Base-by-base conservation (phyloP, 2,329 filamentous ascomycete genomes). In the Rutstroemia sp. region DNA sequence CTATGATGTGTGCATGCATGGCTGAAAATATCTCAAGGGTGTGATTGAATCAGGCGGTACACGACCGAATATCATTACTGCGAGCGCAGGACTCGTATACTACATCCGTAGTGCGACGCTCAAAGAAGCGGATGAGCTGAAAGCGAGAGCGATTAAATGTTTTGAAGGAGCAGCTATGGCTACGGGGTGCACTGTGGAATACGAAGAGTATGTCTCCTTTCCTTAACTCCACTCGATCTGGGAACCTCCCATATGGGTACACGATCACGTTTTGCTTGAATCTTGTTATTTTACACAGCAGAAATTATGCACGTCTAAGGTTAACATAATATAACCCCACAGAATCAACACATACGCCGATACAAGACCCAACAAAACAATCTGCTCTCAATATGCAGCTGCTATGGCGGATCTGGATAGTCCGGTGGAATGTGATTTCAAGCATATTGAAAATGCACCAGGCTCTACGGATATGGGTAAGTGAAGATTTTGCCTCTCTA, bases 21-120 rank as follows among this genome's bases (percentile, higher is more conserved):
- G 14, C 46, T 55, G 27, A 50, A 5, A 12, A n/a, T 12, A 4
- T 5, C 9, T 25, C 17, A n/a, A 55, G 53, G 53, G 53, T n/a
- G 25, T 55, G n/a, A 55, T 55, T 25, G 53, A 55, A 50, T 50
- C 53, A 19, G 71, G 69, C 0, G 73, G 72, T 0, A 69, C 69
- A 14, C 42, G 51, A 66, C 69, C 72, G 3, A 76, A 76, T 58
- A 65, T 76, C 10, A 76, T 76, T 34, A 55, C 61, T 5, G 56
- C 59, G 12, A 57, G 57, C 36, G 57, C 59, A 19, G 25, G 54
- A 16, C 25, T 62, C 16, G 58, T 60, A n/a, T 64, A 60, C 30
- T 58, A 61, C 23, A 56, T 65, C 9, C 17, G 64, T 25, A 60
- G 59, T 23, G 44, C 58, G 5, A 65, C 61, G 0, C 25, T 62